Evolutionary conservation across 495 filamentous ascomycete species (phyloP), one percentile per base, ranked within the genome.

Genomic region (Apiosordaria backusii): DNA sequence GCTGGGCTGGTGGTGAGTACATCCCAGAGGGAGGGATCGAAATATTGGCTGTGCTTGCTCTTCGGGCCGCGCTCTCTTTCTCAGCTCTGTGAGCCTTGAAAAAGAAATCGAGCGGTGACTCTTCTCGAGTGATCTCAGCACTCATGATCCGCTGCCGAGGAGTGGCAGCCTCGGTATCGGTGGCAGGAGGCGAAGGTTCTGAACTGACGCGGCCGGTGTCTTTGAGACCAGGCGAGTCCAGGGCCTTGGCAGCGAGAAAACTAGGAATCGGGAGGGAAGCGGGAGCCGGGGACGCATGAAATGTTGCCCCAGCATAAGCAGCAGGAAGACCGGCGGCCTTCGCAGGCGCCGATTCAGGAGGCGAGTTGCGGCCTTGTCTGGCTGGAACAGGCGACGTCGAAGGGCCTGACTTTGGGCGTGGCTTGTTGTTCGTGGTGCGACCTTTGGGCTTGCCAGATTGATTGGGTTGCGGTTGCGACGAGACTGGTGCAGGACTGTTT

Each of bases 251-350:
- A 45, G 35, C 35, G 62, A 97, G 86, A 75, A 97, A 97, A 74
- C 88, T 95, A 1, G 95, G 95, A 53, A 97, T 91, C 0, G 96
- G 96, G 4, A 99, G 84, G n/a, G 92, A 86, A 3, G 93, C 94
- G 2, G 96, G 90, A 3, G 93, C 93, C 16, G 95, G 95, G 2
- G 95, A 99, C 13, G 92, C 90, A 74, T 97, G 94, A 76, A 99
- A 99, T 0, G 92, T 96, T 18, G 93, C 91, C 18, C 95, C 95
- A 16, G 95, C 95, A 76, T 97, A 99, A 65, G 91, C 84, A 66
- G 85, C 74, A 54, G 81, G 84, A 19, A 85, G 78, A 2, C 35
- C 35, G 9, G 70, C 65, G 16, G 78, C 68, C 63, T 79, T 78
- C 16, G 74, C 58, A 23, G 57, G 52, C 13, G 71, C 69, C 16